Conservation (phyloP, 2,329 filamentous ascomycete genomes). For the Sporothrix humicola region DNA sequence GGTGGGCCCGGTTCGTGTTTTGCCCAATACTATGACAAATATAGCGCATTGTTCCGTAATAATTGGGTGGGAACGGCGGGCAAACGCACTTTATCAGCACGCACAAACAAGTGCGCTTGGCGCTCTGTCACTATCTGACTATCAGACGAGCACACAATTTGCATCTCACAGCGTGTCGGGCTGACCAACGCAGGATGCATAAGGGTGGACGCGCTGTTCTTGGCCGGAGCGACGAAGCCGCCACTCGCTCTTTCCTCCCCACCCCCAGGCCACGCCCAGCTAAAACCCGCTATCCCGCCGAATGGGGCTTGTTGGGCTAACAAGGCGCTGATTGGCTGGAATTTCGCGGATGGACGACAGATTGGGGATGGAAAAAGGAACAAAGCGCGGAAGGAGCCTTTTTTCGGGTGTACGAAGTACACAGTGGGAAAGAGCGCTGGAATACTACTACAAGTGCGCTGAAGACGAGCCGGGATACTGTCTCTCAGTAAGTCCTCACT, state of each 20-base stretch:
- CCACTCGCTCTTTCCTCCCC: conserved; percentile 23
- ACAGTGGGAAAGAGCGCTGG: conserved; percentile 24
- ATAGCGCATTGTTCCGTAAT: conserved; percentile 26
- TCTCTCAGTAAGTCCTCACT: not conserved
- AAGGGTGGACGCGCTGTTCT: not conserved
- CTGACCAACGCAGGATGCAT: not conserved
- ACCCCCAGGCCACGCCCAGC: conserved; percentile 20
- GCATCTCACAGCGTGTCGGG: not conserved
- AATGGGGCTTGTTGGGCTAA: conserved; percentile 26
- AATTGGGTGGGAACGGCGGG: conserved; percentile 20
- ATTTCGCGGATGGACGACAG: not conserved
- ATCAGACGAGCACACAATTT: not conserved
- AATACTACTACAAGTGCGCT: conserved; percentile 5
- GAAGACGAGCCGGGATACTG: conserved; percentile 12
- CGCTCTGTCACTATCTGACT: not conserved
- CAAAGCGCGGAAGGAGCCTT: conserved; percentile 25
- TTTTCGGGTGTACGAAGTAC: not conserved
- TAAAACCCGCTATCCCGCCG: conserved; percentile 22
- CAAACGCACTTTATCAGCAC: conserved; percentile 25
- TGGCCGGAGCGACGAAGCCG: conserved; percentile 29
- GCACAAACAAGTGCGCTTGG: conserved; percentile 4
- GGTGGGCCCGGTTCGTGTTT: conserved; percentile 10
- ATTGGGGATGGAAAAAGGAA: conserved; percentile 22
- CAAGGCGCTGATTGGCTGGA: conserved; percentile 26
- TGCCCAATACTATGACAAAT: conserved; percentile 33